Evolutionary conservation across 1,284 basidiomycete genomes (phyloP), one percentile per base, ranked within the genome.

Genomic region (Trichosporon sp.): DNA sequence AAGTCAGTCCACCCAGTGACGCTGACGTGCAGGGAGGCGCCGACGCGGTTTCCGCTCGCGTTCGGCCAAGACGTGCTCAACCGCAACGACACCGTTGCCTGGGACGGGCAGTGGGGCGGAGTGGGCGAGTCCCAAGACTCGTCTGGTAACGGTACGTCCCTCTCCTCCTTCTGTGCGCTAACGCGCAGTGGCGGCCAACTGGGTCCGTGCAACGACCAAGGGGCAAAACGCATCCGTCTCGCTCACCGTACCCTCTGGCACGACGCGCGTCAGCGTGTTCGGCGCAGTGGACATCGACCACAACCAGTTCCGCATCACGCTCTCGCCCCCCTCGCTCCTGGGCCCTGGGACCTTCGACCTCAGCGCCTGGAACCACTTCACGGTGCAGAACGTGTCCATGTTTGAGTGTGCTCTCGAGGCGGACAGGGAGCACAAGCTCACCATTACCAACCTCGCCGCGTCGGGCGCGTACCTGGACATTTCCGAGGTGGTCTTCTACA

Each of bases 281-380:
- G 59, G 59, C 31, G 59, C 59, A 1, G 59, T 63, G 12, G 59
- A 37, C 59, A 37, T 63, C 3, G 59, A 63, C 59, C 59, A 63
- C 32, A 19, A 8, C 32, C 1, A 8, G 16, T 63, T 63, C 59
- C 1, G 1, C 2, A 32, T 63, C 14, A n/a, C 31, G 31, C 3
- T 63, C 16, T 7, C 31, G 7, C 56, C 56, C 11, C 14, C 31
- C 14, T 2, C 32, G 3, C 16, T n/a, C 8, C 8, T 11, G 38
- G 38, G 38, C 12, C 10, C 2, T 10, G 14, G 14, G 32, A 2
- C 32, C 5, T 63, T 35, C 59, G 32, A 21, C 7, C 59, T 7
- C 59, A 37, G 14, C 31, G 31, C 59, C 2, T 63, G 16, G 14
- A 37, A 19, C 16, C 31, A 5, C 14, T 37, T 10, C 19, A 37